These are phyloP conservation scores for Yamadazyma sp. DNA, from an alignment of 805 yeast species.

Conservation along the genomic window DNA sequence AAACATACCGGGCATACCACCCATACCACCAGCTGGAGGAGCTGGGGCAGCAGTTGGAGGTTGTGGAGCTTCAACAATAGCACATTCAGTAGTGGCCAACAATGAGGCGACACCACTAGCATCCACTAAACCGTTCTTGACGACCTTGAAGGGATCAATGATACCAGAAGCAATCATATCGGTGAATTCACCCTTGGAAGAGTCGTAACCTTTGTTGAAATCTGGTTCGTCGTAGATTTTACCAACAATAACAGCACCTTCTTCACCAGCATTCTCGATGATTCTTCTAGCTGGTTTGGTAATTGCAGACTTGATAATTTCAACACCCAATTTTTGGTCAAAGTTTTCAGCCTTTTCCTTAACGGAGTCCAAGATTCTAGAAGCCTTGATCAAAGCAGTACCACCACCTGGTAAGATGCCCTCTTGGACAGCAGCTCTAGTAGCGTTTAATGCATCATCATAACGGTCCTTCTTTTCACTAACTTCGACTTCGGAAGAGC, in stretches of 20 bases:
- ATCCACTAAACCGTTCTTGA: constrained; percentile 91
- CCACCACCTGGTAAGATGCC: constrained; percentile 99
- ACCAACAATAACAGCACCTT: constrained; percentile 95
- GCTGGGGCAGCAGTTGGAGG: constrained; percentile 56
- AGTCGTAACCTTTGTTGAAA: constrained; percentile 88
- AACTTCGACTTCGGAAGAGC: constrained; percentile 94
- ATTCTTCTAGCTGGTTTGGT: constrained; percentile 94
- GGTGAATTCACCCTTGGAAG: constrained; percentile 88
- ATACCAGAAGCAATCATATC: constrained; percentile 97
- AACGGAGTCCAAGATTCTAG: constrained; percentile 67
- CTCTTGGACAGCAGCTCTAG: constrained; percentile 98
- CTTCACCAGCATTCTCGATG: constrained; percentile 95
- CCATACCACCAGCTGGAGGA: constrained; percentile 50
- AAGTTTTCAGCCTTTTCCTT: constrained; percentile 72
- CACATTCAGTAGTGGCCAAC: constrained; percentile 97
- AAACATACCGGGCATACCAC: constrained; percentile 37
- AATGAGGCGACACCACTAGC: constrained; percentile 97
- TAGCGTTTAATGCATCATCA: constrained; percentile 97
- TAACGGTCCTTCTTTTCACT: constrained; percentile 99
- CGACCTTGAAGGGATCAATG: constrained; percentile 98
- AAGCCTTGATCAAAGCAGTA: constrained; percentile 93
- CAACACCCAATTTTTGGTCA: constrained; percentile 95
- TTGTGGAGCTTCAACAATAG: constrained; percentile 92
- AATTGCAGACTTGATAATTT: constrained; percentile 88
- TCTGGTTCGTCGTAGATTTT: constrained; percentile 68